A percentile compares a stretch with the other conserved stretches of the same genome.
Evolutionary conservation across 257 asterid species (phyloP).

Genomic region (Petrea volubilis): DNA sequence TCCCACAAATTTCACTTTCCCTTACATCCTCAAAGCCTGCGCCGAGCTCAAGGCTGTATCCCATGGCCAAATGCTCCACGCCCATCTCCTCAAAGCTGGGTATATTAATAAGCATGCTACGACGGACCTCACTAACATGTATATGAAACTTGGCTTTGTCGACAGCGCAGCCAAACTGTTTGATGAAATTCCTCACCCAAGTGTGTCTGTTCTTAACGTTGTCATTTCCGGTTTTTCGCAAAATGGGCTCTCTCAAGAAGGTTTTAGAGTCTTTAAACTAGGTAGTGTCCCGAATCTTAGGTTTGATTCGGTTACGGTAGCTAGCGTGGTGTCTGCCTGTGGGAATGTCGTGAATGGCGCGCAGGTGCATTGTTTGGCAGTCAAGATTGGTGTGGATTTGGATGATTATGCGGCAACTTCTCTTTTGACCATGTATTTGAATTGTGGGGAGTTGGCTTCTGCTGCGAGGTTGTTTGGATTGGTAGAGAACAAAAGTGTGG

Average conservation of each 20-base stretch:
- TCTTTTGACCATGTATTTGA: slow-evolving; percentile 69
- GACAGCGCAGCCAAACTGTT: slow-evolving; percentile 63
- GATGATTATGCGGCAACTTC: slow-evolving; percentile 65
- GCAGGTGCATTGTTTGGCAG: slow-evolving; percentile 73
- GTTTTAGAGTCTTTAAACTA: slow-evolving; percentile 41
- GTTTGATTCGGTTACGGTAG: slow-evolving; percentile 71
- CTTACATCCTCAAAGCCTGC: slow-evolving; percentile 85
- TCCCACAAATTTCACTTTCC: slow-evolving; percentile 70
- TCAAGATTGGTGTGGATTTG: slow-evolving; percentile 70
- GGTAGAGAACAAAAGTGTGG: slow-evolving; percentile 51
- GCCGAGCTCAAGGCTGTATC: slow-evolving; percentile 48
- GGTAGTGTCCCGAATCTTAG: slow-evolving; percentile 31
- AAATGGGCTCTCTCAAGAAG: slow-evolving; percentile 51
- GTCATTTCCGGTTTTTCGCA: slow-evolving; percentile 69
- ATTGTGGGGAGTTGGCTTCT: slow-evolving; percentile 46
- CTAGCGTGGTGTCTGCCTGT: slow-evolving; percentile 58
- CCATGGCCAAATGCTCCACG: slow-evolving; percentile 67
- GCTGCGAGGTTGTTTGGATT: slow-evolving; percentile 56
- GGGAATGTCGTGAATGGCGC: slow-evolving; percentile 38
- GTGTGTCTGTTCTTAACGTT: slow-evolving; percentile 50
- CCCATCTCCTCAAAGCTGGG: slow-evolving; percentile 66
- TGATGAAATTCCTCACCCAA: slow-evolving; percentile 72
- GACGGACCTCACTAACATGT: slow-evolving; percentile 65
- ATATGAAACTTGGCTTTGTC: slow-evolving; percentile 50
- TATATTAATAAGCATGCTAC: slow-evolving; percentile 45